Percentiles rank a stretch among this genome's conserved stretches.
These are phyloP conservation scores for Citrullus colocynthis DNA, from an alignment of 306 rosid genomes.

Conservation along the genomic window DNA sequence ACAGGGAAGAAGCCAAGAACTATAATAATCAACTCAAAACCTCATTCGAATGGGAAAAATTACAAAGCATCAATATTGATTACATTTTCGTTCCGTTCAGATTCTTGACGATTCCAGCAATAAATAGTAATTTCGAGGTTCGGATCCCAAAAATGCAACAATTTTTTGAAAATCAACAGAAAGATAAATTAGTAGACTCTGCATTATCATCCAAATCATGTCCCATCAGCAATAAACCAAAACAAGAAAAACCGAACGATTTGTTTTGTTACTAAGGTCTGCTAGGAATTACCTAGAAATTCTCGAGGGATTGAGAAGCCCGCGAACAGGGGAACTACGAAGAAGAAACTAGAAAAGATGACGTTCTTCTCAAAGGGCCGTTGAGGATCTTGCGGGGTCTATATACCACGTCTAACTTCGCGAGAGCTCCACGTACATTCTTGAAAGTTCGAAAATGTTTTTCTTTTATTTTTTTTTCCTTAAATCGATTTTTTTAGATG, in stretches of 20 bases:
- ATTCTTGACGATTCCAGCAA: background rate
- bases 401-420: background rate
- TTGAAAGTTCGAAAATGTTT: background rate
- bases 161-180: background rate
- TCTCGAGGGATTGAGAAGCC: background rate
- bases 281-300: background rate
- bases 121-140: background rate
- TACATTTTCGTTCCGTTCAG: background rate
- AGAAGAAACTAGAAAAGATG: background rate
- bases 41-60: background rate
- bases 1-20: background rate
- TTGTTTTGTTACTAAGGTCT: background rate
- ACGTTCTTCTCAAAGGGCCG: background rate
- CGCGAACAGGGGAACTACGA: background rate
- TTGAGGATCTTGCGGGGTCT: background rate
- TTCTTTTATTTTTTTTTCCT: background rate
- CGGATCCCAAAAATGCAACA: background rate
- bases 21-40: background rate
- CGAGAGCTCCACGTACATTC: background rate
- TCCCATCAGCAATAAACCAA: background rate
- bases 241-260: background rate
- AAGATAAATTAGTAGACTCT: background rate
- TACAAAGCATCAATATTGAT: background rate
- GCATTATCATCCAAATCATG: background rate
- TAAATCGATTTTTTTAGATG: too few relatives aligned